Evolutionary conservation across 148 eudicot genomes (phyloP).

Genomic region (Rhododendron molle): DNA sequence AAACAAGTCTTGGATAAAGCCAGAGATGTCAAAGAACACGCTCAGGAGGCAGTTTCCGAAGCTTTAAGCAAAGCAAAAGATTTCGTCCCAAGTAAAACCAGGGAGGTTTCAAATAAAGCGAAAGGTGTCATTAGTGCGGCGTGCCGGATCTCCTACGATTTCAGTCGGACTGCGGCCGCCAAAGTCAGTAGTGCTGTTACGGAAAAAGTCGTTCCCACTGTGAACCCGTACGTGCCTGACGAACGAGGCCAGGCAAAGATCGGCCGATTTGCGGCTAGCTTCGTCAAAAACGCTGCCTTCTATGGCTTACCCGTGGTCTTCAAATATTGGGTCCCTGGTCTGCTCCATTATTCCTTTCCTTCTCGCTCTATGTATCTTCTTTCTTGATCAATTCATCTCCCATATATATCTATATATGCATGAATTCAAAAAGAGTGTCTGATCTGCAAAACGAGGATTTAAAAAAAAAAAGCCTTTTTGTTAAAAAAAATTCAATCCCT

Average conservation of each 20-base stretch:
- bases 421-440: too few species aligned
- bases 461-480: too few species aligned
- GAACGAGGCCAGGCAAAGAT: slow-evolving; percentile 15
- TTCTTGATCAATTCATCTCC: too few species aligned
- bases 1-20: too few species aligned
- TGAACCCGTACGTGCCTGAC: slow-evolving; percentile 13
- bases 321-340: slow-evolving; percentile 23
- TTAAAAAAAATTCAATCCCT: too few species aligned
- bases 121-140: background rate
- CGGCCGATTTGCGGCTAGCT: background rate
- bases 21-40: too few species aligned
- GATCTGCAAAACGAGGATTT: too few species aligned
- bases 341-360: background rate
- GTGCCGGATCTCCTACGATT: background rate
- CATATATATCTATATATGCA: too few species aligned
- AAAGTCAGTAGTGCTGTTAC: slow-evolving; percentile 16
- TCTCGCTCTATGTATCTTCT: too few species aligned
- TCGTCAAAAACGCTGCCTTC: slow-evolving; percentile 17
- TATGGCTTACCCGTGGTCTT: slow-evolving; percentile 17
- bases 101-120: too few species aligned
- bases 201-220: slow-evolving; percentile 3
- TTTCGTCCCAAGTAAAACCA: too few species aligned
- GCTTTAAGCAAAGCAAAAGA: background rate
- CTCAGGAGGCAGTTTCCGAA: too few species aligned
- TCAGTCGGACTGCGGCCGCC: slow-evolving; percentile 3